Evolutionary conservation across 2,329 filamentous ascomycete genomes (phyloP).

Genomic region (Ceratocystis alfenasii): DNA sequence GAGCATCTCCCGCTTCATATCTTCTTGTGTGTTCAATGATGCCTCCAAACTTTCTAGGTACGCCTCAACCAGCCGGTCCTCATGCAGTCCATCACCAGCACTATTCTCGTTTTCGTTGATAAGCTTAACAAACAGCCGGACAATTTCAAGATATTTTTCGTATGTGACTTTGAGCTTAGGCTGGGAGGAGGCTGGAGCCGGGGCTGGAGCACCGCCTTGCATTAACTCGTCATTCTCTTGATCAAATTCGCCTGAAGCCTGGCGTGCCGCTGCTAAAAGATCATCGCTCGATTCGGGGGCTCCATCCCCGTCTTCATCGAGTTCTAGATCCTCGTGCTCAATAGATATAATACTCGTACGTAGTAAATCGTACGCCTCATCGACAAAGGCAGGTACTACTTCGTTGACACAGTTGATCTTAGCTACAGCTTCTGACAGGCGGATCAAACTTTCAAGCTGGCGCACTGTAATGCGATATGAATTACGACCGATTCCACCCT

Average conservation of each 20-base stretch:
- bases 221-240: constrained; percentile 27
- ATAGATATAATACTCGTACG: constrained; percentile 94
- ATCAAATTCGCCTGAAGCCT: constrained; percentile 37
- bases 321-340: constrained; percentile 92
- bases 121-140: constrained; percentile 71
- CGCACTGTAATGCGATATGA: constrained; percentile 95
- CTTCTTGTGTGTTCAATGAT: constrained; percentile 68
- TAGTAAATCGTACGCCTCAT: constrained; percentile 82
- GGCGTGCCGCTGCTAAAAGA: constrained; percentile 35
- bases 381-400: constrained; percentile 70
- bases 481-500: constrained; percentile 86
- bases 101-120: constrained; percentile 71
- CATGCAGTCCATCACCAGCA: constrained; percentile 70
- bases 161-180: constrained; percentile 83
- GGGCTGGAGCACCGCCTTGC: constrained; percentile 27
- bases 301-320: constrained; percentile 61
- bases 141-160: constrained; percentile 85
- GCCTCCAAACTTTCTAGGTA: constrained; percentile 86
- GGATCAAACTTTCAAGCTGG: constrained; percentile 91
- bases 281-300: constrained; percentile 27
- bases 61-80: constrained; percentile 72
- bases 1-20: constrained; percentile 60
- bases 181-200: constrained; percentile 37
- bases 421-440: constrained; percentile 91
- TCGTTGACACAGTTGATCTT: constrained; percentile 95